Conservation (phyloP, 192 early-diverging fungal genomes). For the Nowakowskiella sp. region DNA sequence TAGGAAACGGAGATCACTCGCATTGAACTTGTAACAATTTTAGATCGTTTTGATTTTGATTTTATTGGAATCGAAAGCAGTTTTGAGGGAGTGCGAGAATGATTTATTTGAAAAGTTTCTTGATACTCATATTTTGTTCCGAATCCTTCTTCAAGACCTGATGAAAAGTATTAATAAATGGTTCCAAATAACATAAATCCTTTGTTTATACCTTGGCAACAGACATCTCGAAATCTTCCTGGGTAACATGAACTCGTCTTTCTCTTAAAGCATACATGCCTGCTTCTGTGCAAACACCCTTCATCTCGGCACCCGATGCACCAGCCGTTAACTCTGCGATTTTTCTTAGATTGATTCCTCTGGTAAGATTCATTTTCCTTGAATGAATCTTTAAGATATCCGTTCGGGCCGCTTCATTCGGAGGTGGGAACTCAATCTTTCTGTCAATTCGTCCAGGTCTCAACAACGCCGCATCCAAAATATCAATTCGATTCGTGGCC, state of each 20-base stretch:
- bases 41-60: too few species aligned
- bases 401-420: constrained; percentile 84
- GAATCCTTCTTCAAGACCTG: constrained; percentile 96
- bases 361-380: constrained; percentile 86
- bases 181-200: not conserved
- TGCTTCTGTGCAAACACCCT: constrained; percentile 97
- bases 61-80: too few species aligned
- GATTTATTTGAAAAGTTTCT: constrained; percentile 94
- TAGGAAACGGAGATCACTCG: too few species aligned
- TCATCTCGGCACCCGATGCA: constrained; percentile 96
- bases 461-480: constrained; percentile 80
- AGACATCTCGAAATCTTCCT: constrained; percentile 99
- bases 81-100: too few species aligned
- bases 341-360: constrained; percentile 91
- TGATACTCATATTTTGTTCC: constrained; percentile 88
- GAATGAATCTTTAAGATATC: constrained; percentile 88
- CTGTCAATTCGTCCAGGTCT: constrained; percentile 70
- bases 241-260: constrained; percentile 96
- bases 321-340: constrained; percentile 89
- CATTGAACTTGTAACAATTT: too few species aligned
- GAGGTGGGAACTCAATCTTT: constrained; percentile 89
- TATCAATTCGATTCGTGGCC: constrained; percentile 95
- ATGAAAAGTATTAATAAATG: constrained; percentile 3
- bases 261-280: constrained; percentile 98
- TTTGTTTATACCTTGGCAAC: constrained; percentile 67